Base-by-base conservation (phyloP, 2,329 filamentous ascomycete genomes). In the Ceratocystiopsis sp. region DNA sequence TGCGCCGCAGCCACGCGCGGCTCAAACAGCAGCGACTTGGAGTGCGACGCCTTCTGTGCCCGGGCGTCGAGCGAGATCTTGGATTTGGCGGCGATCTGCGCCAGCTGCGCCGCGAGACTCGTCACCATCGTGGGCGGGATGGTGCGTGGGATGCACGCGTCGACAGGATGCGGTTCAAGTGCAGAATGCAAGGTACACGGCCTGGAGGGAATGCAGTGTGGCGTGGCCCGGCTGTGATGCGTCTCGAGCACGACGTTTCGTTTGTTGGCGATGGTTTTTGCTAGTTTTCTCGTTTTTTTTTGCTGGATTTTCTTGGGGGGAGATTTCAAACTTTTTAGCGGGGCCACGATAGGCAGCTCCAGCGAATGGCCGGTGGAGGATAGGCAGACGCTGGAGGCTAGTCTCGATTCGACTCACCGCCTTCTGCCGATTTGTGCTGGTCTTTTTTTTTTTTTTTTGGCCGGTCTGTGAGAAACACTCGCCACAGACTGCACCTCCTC, bases 1-100 rank as follows among this genome's bases (percentile, higher is more conserved):
- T 99, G 91, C 15, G 78, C 78, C 7, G 82, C 80, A 41, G 91
- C 91, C 52, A 89, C 71, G 56, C 78, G 76, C 47, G 83, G 73
- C 53, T 94, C 87, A 66, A 93, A 98, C 46, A 99, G 84, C 48
- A 99, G 67, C 42, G 91, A 98, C 61, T 95, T 89, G 50, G 84
- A 84, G 64, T 98, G 91, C 49, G 84, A 78, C 48, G 82, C 76
- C 62, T 86, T 89, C 65, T 95, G 86, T 55, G 87, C 84, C 64
- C 93, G 94, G 53, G 94, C 72, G 59, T 96, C 84, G 55, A 96
- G 75, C 52, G 89, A 81, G 58, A 87, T 80, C 53, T 87, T 93
- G 54, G 85, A 93, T 56, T 83, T 84, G 51, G 82, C 79, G 53
- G 87, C 84, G 58, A 98, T 87, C 59, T 84, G 78, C 68, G 87